These are phyloP conservation scores for Leishmania lainsoni DNA, from an alignment of 208 protist genomes.

Conservation along the genomic window DNA sequence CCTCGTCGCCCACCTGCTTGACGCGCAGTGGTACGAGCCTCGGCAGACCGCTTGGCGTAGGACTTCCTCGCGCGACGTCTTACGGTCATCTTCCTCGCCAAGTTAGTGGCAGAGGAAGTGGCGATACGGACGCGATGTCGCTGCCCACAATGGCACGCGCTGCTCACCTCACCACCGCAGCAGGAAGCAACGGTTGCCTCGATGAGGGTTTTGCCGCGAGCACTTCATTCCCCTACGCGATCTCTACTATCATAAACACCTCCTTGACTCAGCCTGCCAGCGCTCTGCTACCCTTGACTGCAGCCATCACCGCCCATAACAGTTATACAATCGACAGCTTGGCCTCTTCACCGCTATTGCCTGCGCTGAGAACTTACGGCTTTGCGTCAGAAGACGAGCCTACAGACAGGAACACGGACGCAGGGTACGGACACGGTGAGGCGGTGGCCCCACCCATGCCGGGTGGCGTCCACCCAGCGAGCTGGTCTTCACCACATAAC, in stretches of 20 bases:
- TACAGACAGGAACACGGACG: not conserved
- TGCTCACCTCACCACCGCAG: not conserved
- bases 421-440: not conserved
- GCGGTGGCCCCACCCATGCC: not conserved
- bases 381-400: conserved; percentile 16
- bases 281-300: conserved; percentile 30
- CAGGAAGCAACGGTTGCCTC: not conserved
- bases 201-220: conserved; percentile 9
- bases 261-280: conserved; percentile 44
- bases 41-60: not conserved
- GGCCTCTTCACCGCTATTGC: conserved; percentile 9
- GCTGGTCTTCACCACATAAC: not conserved
- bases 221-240: conserved; percentile 19
- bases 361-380: not conserved
- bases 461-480: not conserved
- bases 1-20: not conserved
- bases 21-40: not conserved
- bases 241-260: conserved; percentile 44
- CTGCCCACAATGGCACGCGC: not conserved
- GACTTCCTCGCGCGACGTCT: not conserved
- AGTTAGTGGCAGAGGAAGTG: not conserved
- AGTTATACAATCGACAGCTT: conserved; percentile 11
- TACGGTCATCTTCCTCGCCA: not conserved
- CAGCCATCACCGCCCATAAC: conserved; percentile 17
- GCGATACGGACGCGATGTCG: not conserved